These are phyloP conservation scores for Backusella sp. DNA, from an alignment of 192 early-diverging fungal species.

Conservation along the genomic window DNA sequence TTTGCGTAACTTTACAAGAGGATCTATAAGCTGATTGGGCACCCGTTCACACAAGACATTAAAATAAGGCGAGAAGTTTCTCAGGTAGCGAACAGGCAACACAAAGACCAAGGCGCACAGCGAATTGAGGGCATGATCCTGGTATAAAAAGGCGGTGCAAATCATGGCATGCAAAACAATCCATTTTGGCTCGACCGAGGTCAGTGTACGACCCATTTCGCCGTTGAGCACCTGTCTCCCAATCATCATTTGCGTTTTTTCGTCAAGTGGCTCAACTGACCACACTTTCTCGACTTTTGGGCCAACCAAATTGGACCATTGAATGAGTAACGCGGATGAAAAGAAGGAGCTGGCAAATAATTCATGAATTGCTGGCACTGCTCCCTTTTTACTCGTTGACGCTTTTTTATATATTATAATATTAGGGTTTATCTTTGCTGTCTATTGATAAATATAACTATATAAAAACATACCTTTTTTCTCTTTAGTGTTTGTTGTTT, in stretches of 20 bases:
- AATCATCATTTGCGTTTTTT: conserved; percentile 20
- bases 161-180: conserved; percentile 41
- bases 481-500: background rate
- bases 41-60: conserved; percentile 45
- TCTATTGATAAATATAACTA: no score
- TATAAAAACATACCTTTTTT: background rate
- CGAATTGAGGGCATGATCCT: conserved; percentile 36
- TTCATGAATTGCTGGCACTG: background rate
- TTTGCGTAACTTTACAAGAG: conserved; percentile 31
- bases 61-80: conserved; percentile 50
- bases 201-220: conserved; percentile 41
- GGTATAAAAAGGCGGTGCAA: conserved; percentile 32
- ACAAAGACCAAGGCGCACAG: conserved; percentile 48
- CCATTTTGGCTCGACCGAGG: conserved; percentile 47
- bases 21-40: conserved; percentile 42
- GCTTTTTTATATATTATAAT: background rate
- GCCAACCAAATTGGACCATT: conserved; percentile 56
- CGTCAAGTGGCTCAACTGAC: conserved; percentile 21
- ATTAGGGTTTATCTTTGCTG: no score
- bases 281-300: conserved; percentile 50
- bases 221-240: conserved; percentile 53
- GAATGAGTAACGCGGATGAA: conserved; percentile 47
- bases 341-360: conserved; percentile 53
- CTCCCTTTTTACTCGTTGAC: background rate
- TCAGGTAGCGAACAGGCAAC: conserved; percentile 46